A percentile compares a stretch with the other conserved stretches of the same genome.
Evolutionary conservation across 768 basidiomycete genomes (phyloP).

Genomic region (Austroboletus eburneus): DNA sequence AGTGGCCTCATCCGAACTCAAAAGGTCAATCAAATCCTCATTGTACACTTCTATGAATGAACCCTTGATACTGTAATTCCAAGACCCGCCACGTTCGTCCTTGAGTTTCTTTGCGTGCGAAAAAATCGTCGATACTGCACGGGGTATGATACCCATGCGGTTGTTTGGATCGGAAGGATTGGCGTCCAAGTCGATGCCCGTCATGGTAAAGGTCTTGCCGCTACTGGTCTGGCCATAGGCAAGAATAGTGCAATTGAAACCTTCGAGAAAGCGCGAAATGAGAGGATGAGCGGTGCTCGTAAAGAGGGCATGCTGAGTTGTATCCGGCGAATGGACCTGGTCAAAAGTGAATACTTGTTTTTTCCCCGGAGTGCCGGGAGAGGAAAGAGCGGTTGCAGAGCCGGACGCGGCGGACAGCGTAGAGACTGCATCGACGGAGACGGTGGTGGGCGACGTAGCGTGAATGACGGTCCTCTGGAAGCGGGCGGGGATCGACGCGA

Average conservation of each 20-base stretch:
- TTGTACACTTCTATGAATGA: slow-evolving; percentile 99
- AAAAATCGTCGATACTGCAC: slow-evolving; percentile 90
- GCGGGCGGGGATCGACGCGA: slow-evolving; percentile 82
- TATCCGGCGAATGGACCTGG: slow-evolving; percentile 84
- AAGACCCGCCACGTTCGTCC: slow-evolving; percentile 68
- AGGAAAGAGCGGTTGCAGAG: slow-evolving; percentile 43
- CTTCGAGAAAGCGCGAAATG: slow-evolving; percentile 82
- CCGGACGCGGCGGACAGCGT: slow-evolving; percentile 47
- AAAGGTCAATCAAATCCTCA: slow-evolving; percentile 95
- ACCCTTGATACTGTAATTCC: slow-evolving; percentile 79
- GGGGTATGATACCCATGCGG: slow-evolving; percentile 92
- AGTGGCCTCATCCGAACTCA: slow-evolving; percentile 65
- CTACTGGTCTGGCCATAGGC: slow-evolving; percentile 34
- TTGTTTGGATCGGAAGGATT: slow-evolving; percentile 80
- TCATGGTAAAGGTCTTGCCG: slow-evolving; percentile 78
- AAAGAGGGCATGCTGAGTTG: slow-evolving; percentile 84
- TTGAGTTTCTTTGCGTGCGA: slow-evolving; percentile 68
- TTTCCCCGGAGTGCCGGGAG: slow-evolving; percentile 54
- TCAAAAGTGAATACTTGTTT: slow-evolving; percentile 90
- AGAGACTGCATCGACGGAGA: slow-evolving; percentile 75
- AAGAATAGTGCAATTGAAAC: slow-evolving; percentile 84
- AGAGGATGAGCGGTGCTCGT: slow-evolving; percentile 81
- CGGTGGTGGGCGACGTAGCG: slow-evolving; percentile 64
- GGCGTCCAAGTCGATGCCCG: slow-evolving; percentile 85
- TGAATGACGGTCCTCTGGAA: slow-evolving; percentile 91